A percentile compares a stretch with the other conserved stretches of the same genome.
These are phyloP conservation scores for Fonsecaea multimorphosa DNA, from an alignment of 2,329 filamentous ascomycete genomes.

Conservation along the genomic window DNA sequence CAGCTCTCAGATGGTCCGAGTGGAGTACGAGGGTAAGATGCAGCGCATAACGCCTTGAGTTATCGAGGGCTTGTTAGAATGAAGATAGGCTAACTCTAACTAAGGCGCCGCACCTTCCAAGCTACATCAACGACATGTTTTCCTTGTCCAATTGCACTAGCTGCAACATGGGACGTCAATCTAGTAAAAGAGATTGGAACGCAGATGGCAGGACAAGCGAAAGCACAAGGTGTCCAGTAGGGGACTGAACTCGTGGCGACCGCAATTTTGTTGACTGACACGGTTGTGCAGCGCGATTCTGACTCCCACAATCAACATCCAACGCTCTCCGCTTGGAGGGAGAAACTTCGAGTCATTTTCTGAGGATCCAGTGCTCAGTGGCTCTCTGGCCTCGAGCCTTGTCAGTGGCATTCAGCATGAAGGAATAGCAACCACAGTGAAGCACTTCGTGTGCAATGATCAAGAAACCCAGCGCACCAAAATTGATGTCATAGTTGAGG, in stretches of 20 bases:
- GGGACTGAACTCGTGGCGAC: background rate
- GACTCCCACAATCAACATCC: constrained; percentile 79
- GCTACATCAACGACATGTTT: constrained; percentile 43
- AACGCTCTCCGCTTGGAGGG: constrained; percentile 79
- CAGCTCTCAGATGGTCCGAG: constrained; percentile 5
- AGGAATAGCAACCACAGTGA: constrained; percentile 76
- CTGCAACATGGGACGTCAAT: constrained; percentile 76
- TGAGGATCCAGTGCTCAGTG: constrained; percentile 78
- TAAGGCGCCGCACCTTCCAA: constrained; percentile 4
- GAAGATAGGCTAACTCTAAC: background rate
- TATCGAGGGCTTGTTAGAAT: background rate
- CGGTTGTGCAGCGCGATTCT: constrained; percentile 60
- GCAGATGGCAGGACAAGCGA: constrained; percentile 73
- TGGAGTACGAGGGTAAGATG: constrained; percentile 3
- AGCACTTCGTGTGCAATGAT: constrained; percentile 61
- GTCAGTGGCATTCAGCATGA: constrained; percentile 74
- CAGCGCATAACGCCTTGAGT: background rate
- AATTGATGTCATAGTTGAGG: constrained; percentile 48
- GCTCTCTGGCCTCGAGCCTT: constrained; percentile 72
- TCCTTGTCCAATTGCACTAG: constrained; percentile 73
- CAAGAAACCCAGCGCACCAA: constrained; percentile 52
- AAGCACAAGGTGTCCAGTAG: constrained; percentile 71
- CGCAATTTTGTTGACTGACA: background rate
- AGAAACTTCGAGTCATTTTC: constrained; percentile 86
- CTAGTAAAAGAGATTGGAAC: constrained; percentile 71